Conservation (phyloP, 1,284 basidiomycete genomes). For the Erythrobasidium hasegawianum region DNA sequence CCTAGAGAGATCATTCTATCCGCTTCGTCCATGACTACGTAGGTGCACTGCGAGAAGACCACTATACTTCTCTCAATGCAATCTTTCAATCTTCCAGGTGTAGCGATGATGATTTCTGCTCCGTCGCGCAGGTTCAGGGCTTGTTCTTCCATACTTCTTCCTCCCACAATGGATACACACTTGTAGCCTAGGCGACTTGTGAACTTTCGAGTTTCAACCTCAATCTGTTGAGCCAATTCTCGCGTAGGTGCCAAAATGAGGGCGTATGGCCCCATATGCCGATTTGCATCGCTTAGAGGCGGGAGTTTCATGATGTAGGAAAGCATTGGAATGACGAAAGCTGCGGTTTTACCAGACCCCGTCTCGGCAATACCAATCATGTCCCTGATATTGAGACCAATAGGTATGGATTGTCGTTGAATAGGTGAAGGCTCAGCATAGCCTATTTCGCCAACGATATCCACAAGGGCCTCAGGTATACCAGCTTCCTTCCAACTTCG, state of each 20-base stretch:
- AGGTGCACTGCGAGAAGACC: conserved; percentile 91
- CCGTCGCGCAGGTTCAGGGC: conserved; percentile 92
- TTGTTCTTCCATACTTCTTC: conserved; percentile 88
- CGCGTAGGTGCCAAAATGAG: conserved; percentile 88
- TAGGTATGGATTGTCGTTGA: conserved; percentile 96
- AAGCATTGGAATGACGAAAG: conserved; percentile 89
- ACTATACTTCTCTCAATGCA: conserved; percentile 93
- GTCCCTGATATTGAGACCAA: conserved; percentile 91
- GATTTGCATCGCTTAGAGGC: conserved; percentile 79
- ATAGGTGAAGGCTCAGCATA: conserved; percentile 97
- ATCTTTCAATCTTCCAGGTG: conserved; percentile 94
- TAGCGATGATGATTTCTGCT: conserved; percentile 96
- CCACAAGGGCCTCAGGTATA: conserved; percentile 74
- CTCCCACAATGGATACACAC: conserved; percentile 96
- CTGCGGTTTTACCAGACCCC: conserved; percentile 94
- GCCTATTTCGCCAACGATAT: conserved; percentile 81
- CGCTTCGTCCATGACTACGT: conserved; percentile 99
- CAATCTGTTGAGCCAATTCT: conserved; percentile 90
- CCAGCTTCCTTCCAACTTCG: conserved; percentile 77
- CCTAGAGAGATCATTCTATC: conserved; percentile 98
- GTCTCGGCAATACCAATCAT: conserved; percentile 98
- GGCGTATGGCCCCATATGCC: conserved; percentile 87
- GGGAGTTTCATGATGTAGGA: conserved; percentile 88
- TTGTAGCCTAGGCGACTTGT: conserved; percentile 78
- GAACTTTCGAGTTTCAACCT: conserved; percentile 86